Conservation (phyloP, 2,329 filamentous ascomycete genomes). For the Colletotrichum tabaci region DNA sequence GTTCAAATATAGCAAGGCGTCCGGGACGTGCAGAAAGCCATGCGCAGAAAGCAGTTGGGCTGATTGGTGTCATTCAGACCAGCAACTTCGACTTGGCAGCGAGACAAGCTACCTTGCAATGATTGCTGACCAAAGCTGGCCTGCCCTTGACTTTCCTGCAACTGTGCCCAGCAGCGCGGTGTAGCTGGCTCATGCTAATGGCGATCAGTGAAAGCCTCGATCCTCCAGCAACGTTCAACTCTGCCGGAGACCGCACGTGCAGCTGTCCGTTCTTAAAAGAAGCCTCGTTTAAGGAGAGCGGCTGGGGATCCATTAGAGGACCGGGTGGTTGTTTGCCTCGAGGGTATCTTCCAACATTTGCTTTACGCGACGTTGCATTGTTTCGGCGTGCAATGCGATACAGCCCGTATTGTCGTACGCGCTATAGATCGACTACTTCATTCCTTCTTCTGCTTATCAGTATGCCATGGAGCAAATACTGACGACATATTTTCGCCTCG, state of each 20-base stretch:
- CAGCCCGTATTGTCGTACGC: slow-evolving; percentile 12
- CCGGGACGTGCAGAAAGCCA: not conserved
- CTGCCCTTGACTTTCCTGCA: not conserved
- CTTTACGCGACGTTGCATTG: slow-evolving; percentile 11
- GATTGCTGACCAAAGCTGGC: not conserved
- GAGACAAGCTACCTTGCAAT: not conserved
- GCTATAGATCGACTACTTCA: not conserved
- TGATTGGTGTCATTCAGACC: not conserved
- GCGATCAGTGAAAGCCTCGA: not conserved
- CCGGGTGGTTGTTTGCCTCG: not conserved
- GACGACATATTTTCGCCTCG: not conserved
- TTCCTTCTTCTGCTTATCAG: not conserved
- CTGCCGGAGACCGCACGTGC: not conserved
- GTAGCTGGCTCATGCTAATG: not conserved
- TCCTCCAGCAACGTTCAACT: not conserved
- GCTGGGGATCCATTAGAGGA: not conserved
- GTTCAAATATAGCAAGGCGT: not conserved
- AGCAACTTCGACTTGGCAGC: not conserved
- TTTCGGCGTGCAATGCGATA: not conserved
- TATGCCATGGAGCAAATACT: not conserved
- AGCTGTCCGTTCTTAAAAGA: not conserved
- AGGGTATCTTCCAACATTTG: not conserved
- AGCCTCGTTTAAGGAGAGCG: not conserved
- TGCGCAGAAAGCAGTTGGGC: not conserved
- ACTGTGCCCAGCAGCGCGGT: not conserved